Percentiles rank a stretch among this genome's conserved stretches.
These are phyloP conservation scores for Venturia nashicola DNA, from an alignment of 2,329 filamentous ascomycete genomes.

Conservation along the genomic window DNA sequence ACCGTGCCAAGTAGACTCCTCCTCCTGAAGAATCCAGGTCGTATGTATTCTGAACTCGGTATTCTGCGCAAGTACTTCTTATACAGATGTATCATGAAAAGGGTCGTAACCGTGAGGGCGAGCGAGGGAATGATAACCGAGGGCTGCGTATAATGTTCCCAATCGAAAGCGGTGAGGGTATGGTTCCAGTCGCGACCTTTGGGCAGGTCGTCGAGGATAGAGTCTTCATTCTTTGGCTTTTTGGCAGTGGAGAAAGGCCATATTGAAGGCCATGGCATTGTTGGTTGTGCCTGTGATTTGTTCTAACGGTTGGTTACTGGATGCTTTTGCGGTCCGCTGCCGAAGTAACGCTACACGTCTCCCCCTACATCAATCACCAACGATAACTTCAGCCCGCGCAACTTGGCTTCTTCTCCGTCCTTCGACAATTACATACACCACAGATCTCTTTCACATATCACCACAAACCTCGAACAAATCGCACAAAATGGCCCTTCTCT, in stretches of 20 bases:
- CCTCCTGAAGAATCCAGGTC: slow-evolving; percentile 59
- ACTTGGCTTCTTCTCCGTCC: background rate
- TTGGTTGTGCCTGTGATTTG: background rate
- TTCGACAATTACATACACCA: background rate
- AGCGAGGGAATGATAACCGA: slow-evolving; percentile 41
- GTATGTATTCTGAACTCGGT: slow-evolving; percentile 63
- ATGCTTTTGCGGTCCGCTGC: background rate
- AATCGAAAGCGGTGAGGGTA: slow-evolving; percentile 18
- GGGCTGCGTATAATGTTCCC: slow-evolving; percentile 43
- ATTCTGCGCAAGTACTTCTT: slow-evolving; percentile 68
- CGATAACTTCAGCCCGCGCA: background rate
- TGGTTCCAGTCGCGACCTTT: slow-evolving; percentile 1
- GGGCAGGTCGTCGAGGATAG: background rate
- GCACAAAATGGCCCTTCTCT: slow-evolving; percentile 7
- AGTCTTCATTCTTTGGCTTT: background rate
- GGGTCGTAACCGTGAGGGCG: slow-evolving; percentile 42
- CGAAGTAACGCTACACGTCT: background rate
- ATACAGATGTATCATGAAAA: slow-evolving; percentile 49
- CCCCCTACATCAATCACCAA: background rate
- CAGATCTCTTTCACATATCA: background rate
- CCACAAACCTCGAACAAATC: background rate
- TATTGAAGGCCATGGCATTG: slow-evolving; percentile 9
- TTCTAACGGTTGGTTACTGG: background rate
- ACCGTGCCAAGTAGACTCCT: slow-evolving; percentile 74
- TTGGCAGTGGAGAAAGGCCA: slow-evolving; percentile 1